A percentile compares a stretch with the other conserved stretches of the same genome.
Conservation (phyloP, 2,329 filamentous ascomycete species). For the Chaetomiaceae sp. region DNA sequence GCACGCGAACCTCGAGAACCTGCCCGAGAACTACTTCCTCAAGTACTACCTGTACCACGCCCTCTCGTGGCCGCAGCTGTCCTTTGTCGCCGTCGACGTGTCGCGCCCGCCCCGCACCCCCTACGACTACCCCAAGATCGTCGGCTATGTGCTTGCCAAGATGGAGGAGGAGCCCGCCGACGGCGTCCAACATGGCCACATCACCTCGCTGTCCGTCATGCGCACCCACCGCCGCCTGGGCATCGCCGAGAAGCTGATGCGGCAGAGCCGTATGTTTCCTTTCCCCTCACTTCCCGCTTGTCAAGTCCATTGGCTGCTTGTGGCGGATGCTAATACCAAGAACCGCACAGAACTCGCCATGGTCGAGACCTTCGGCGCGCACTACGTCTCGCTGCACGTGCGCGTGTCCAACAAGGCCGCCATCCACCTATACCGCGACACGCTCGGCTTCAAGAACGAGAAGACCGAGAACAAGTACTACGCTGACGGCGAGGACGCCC, state of each 20-base stretch:
- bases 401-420: conserved; percentile 90
- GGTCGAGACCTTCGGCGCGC: conserved; percentile 86
- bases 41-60: conserved; percentile 99
- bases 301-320: too few species aligned
- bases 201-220: conserved; percentile 94
- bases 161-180: conserved; percentile 98
- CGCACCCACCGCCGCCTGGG: conserved; percentile 85
- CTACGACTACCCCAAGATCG: conserved; percentile 92
- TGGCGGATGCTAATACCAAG: too few species aligned
- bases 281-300: conserved; percentile 2
- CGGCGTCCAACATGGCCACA: conserved; percentile 89
- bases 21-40: conserved; percentile 99
- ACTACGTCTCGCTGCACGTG: conserved; percentile 94
- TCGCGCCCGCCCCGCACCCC: conserved; percentile 69
- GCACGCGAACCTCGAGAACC: conserved; percentile 96
- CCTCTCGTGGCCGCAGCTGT: conserved; percentile 94
- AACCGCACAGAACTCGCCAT: conserved; percentile 85
- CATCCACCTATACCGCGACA: conserved; percentile 86
- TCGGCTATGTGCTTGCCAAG: conserved; percentile 98
- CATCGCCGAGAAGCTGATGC: conserved; percentile 95
- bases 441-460: conserved; percentile 80
- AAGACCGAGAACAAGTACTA: conserved; percentile 90
- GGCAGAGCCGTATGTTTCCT: conserved; percentile 72
- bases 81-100: conserved; percentile 91
- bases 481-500: conserved; percentile 94